phyloP scores from a whole-genome alignment of 345 rosid species.

The Salix viminalis region DNA sequence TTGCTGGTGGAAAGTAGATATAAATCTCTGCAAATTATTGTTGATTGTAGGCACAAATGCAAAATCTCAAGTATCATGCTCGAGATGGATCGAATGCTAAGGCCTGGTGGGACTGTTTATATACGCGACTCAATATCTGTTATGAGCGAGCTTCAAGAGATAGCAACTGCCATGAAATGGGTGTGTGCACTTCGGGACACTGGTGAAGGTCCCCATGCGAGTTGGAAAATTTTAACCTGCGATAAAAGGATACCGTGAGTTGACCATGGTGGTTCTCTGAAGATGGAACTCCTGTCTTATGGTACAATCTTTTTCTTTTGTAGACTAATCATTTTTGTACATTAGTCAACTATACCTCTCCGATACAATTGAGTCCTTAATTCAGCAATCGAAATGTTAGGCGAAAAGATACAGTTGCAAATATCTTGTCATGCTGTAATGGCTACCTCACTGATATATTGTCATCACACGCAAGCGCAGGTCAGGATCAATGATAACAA shows the following conservation, averaged over 20 bases:
- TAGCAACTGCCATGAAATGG: conserved; percentile 55
- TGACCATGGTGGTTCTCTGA: not conserved
- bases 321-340: not conserved
- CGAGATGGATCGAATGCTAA: conserved; percentile 61
- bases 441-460: too few relatives aligned
- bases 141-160: conserved; percentile 43
- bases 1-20: not conserved
- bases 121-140: conserved; percentile 47
- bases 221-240: conserved; percentile 54
- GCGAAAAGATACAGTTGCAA: too few relatives aligned
- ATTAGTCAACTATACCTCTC: not conserved
- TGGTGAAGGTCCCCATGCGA: conserved; percentile 59
- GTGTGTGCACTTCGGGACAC: conserved; percentile 39
- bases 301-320: not conserved
- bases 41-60: conserved; percentile 34
- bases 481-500: not conserved
- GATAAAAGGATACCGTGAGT: conserved; percentile 40
- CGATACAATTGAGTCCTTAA: too few relatives aligned
- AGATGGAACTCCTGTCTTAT: not conserved
- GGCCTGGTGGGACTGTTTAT: conserved; percentile 54
- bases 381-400: too few relatives aligned
- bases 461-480: too few relatives aligned
- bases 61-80: conserved; percentile 50
- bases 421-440: too few relatives aligned
- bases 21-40: not conserved